Evolutionary conservation across 345 rosid species (phyloP), one percentile per base, ranked within the genome.

Genomic region (Hirschfeldia incana): DNA sequence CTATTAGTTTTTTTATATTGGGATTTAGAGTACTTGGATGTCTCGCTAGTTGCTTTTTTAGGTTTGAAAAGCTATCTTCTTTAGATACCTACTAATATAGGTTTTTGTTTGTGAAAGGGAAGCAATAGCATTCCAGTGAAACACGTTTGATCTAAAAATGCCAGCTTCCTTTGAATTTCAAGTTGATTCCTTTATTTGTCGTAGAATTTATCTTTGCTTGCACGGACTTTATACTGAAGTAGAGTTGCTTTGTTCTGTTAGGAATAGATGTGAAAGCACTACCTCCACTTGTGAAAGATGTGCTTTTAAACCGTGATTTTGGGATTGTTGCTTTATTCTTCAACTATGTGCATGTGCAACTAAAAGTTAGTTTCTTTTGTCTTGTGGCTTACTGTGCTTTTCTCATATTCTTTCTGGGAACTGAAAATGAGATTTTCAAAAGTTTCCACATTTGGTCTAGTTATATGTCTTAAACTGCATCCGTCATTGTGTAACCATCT

Each of bases 261-360:
- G 36, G 65, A 39, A 39, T 55, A 37, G 49, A 65, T 65, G 69
- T 53, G 49, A 59, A 72, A 65, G 36, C 65, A 16, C 7, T 64
- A 16, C 11, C 11, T 42, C 21, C 46, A 70, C 16, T 8, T 64
- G 29, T 71, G 37, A 17, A 30, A 64, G 28, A n/a, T 72, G 67
- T 78, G 67, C 65, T 53, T 36, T 32, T 42, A 64, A 55, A 13
- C 60, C 3, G 13, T 66, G 55, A 32, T 72, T 13, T 49, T 12
- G 58, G 28, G 63, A 57, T 36, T 15, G n/a, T 72, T 66, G 77
- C 77, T 72, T 66, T 72, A 44, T 30, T 66, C 6, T 21, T 58
- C 68, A 72, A 30, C 55, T 42, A 65, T 59, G 42, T 10, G 7
- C 69, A 66, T 66, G 73, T 72, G 77, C 64, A 67, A 34, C 53